A percentile compares a stretch with the other conserved stretches of the same genome.
Conservation (phyloP, 2,329 filamentous ascomycete species). For the Didymellaceae sp. region DNA sequence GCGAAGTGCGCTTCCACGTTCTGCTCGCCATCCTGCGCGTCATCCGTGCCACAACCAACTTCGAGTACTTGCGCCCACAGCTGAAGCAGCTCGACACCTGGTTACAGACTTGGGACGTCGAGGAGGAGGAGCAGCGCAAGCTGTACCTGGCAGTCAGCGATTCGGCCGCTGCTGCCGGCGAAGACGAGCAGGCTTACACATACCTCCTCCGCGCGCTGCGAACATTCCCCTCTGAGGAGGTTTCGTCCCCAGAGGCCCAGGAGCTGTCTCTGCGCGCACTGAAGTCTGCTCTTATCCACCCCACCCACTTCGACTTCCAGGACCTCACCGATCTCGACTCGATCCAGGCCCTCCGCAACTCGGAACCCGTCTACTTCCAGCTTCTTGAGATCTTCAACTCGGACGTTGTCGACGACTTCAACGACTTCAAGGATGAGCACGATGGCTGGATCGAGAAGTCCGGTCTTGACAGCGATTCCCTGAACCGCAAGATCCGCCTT, state of each 20-base stretch:
- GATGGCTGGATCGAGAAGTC: slow-evolving; percentile 82
- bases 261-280: slow-evolving; percentile 69
- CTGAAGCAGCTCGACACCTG: slow-evolving; percentile 82
- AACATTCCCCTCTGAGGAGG: slow-evolving; percentile 69
- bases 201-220: slow-evolving; percentile 80
- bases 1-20: slow-evolving; percentile 85
- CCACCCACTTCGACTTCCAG: slow-evolving; percentile 74
- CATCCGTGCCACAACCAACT: slow-evolving; percentile 71
- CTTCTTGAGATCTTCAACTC: slow-evolving; percentile 94
- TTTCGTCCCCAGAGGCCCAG: slow-evolving; percentile 61
- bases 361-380: slow-evolving; percentile 84
- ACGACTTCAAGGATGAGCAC: slow-evolving; percentile 93
- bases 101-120: slow-evolving; percentile 82
- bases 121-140: slow-evolving; percentile 81
- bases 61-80: slow-evolving; percentile 82
- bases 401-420: slow-evolving; percentile 93
- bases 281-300: slow-evolving; percentile 70
- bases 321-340: slow-evolving; percentile 74
- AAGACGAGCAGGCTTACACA: slow-evolving; percentile 76
- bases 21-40: slow-evolving; percentile 88
- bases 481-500: slow-evolving; percentile 95
- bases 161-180: slow-evolving; percentile 77
- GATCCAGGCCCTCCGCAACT: slow-evolving; percentile 85
- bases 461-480: slow-evolving; percentile 71
- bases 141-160: slow-evolving; percentile 84